Conservation (phyloP, 768 basidiomycete species). For the Hirschioporus abietinus region DNA sequence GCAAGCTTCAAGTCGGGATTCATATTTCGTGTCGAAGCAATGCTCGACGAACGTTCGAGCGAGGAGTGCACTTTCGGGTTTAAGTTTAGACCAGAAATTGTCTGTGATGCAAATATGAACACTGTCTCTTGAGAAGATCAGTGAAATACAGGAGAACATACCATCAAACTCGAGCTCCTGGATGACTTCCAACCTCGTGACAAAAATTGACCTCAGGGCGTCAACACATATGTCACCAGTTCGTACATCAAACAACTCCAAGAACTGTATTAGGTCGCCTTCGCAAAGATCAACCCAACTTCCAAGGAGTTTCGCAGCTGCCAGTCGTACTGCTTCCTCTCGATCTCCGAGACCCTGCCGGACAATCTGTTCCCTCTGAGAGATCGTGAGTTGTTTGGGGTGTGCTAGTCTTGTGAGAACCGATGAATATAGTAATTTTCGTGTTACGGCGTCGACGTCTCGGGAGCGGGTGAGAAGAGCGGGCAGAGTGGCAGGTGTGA, state of each 20-base stretch:
- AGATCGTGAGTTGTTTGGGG: slow-evolving; percentile 29
- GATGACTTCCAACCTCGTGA: slow-evolving; percentile 32
- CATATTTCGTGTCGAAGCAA: slow-evolving; percentile 31
- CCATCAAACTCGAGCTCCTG: slow-evolving; percentile 35
- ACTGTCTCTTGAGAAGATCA: too few relatives aligned
- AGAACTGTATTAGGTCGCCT: slow-evolving; percentile 23
- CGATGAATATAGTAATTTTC: slow-evolving; percentile 34
- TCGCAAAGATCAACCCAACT: slow-evolving; percentile 37
- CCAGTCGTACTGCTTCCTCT: slow-evolving; percentile 37
- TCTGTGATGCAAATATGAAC: slow-evolving; percentile 23
- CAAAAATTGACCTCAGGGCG: slow-evolving; percentile 38
- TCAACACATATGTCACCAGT: slow-evolving; percentile 32
- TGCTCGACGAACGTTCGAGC: slow-evolving; percentile 40
- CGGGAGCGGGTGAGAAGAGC: slow-evolving; percentile 39
- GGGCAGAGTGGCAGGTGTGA: slow-evolving; percentile 32
- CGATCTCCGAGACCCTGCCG: slow-evolving; percentile 42
- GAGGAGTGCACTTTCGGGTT: slow-evolving; percentile 39
- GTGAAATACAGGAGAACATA: slow-evolving; percentile 16
- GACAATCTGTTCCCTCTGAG: slow-evolving; percentile 38
- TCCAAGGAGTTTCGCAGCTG: slow-evolving; percentile 36
- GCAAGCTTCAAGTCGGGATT: slow-evolving; percentile 32
- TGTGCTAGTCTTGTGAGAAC: slow-evolving; percentile 28
- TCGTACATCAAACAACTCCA: slow-evolving; percentile 20
- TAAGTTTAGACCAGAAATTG: slow-evolving; percentile 35
- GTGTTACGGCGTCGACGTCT: slow-evolving; percentile 39